Evolutionary conservation across 1,284 basidiomycete genomes (phyloP), one percentile per base, ranked within the genome.

Genomic region (Tilletia walkeri): DNA sequence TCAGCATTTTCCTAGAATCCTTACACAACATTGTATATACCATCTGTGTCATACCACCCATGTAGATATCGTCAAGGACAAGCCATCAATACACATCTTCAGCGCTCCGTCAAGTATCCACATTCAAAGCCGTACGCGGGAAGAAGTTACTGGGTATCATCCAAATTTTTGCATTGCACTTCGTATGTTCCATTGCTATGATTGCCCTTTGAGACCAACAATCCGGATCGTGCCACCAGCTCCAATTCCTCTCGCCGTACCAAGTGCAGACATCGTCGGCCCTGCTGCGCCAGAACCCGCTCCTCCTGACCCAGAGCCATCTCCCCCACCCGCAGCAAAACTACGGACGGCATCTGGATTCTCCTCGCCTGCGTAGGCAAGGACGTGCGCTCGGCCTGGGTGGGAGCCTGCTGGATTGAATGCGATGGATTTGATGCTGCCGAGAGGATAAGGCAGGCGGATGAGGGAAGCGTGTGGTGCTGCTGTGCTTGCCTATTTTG

Each of bases 1-100:
- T 30, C 69, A 68, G 4, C 67, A 67, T 68, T 49, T 59, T 59
- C 34, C 61, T 71, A 71, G 48, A 41, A 65, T 65, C 24, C 16
- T 34, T 14, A 9, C 41, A 45, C 41, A 45, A 45, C 41, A 45
- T 45, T 45, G 41, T 45, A 9, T 45, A 45, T 45, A 45, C 14
- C 41, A 45, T 45, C 41, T 45, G 41, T 45, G 41, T 45, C 6
- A 45, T 45, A 45, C 24, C 24, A 30, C 24, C 24, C 24, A 30
- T 30, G 24, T 30, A 30, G 24, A 30, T 30, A 30, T 30, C 24
- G 24, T 30, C 24, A 30, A 30, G 24, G 24, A 30, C 24, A 30
- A 30, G 24, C 24, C 24, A 30, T 30, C 24, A 30, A 30, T 30
- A 30, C 24, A 30, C 24, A 30, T 30, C 24, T 30, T 30, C 24